Base-by-base conservation (phyloP, 352 stramenopile genomes). In the Phytophthora litchii region DNA sequence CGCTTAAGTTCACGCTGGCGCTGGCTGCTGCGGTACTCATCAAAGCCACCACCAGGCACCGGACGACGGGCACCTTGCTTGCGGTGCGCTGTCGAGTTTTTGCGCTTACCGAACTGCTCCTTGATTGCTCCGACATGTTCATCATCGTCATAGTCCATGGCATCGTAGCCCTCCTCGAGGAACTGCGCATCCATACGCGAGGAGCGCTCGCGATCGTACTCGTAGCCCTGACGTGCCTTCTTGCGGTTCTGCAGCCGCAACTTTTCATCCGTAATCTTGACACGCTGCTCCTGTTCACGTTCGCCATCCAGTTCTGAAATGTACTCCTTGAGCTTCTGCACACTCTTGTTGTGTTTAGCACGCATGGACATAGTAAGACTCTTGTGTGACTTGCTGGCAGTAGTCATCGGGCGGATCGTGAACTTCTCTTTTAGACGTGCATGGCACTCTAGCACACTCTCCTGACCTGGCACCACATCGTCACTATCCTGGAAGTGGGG, bases 361-460 rank as follows among this genome's bases (percentile, higher is more conserved):
- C 86, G 84, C 84, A 95, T 92, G 36, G 86, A 94, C 86, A 95
- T 93, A 48, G 81, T 95, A 13, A 95, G 70, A 53, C 83, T 92
- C 64, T 90, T 89, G 73, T 95, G 86, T 21, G 86, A 93, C 67
- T 91, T 92, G 54, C 80, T 92, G 23, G 75, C 70, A 11, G 80
- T 93, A 3, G 86, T 91, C 71, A 90, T 92, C 8, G 86, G 86
- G n/a, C 84, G 84, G 54, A 95, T 94, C 66, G 81, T 95, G 47
- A 95, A 73, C 63, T 95, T 95, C 42, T 91, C 77, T 44, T 84
- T 74, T n/a, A 95, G 64, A 6, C 83, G 83, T 25, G 78, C 78
- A 46, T 95, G 86, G 60, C 82, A 92, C 55, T 95, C 84, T n/a
- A 95, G 62, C 38, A 93, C 84, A 3, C 79, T 89, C 51, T 93